These are phyloP conservation scores for Stenogyne calaminthoides DNA, from an alignment of 305 asterid genomes.

Conservation along the genomic window DNA sequence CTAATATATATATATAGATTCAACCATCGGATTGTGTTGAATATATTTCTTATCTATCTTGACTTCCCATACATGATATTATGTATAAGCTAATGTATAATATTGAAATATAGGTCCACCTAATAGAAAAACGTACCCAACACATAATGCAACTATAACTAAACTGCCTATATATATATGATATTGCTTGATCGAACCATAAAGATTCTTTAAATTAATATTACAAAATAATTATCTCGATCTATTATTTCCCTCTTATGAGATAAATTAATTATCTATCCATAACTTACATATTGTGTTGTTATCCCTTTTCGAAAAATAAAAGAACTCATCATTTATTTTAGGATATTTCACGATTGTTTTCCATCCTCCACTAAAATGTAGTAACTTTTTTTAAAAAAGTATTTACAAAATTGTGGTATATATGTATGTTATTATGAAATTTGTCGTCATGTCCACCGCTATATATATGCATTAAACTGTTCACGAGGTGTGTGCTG, in stretches of 20 bases:
- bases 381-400: no score
- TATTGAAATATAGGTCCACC: background rate
- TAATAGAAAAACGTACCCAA: background rate
- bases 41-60: background rate
- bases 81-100: background rate
- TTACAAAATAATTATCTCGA: background rate
- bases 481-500: constrained; percentile 26
- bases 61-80: background rate
- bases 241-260: background rate
- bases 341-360: background rate
- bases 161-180: background rate
- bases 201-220: no score
- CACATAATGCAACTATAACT: background rate
- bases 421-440: no score
- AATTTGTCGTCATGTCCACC: background rate
- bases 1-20: background rate
- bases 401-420: no score
- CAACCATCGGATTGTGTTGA: background rate
- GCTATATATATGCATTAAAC: constrained; percentile 24
- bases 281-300: background rate
- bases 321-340: no score
- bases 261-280: background rate
- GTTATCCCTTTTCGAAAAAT: no score
- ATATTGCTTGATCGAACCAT: background rate
- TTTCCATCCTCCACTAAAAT: no score